Conservation (phyloP, 2,329 filamentous ascomycete species). For the Fusarium sp. region DNA sequence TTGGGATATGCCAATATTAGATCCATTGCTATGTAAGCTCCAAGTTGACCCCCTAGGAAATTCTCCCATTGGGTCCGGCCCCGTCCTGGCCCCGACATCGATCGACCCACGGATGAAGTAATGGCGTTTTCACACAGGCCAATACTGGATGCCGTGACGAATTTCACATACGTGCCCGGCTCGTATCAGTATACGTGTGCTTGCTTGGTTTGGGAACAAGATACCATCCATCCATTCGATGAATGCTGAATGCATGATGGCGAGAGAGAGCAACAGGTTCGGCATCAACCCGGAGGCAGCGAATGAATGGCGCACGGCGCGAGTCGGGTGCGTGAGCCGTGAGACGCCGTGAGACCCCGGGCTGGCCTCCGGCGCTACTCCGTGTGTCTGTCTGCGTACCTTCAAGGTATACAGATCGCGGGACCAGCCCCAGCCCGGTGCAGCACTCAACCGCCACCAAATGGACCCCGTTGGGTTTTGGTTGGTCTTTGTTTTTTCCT, state of each 20-base stretch:
- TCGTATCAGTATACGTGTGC: slow-evolving; percentile 8
- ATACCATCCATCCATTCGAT: background rate
- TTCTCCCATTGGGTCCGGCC: slow-evolving; percentile 33
- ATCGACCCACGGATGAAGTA: slow-evolving; percentile 25
- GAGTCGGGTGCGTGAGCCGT: slow-evolving; percentile 13
- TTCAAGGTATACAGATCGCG: slow-evolving; percentile 21
- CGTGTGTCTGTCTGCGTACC: slow-evolving; percentile 17
- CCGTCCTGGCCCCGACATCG: slow-evolving; percentile 25
- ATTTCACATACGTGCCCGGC: slow-evolving; percentile 11
- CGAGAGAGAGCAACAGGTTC: background rate
- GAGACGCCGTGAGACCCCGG: slow-evolving; percentile 20
- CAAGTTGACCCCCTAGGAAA: slow-evolving; percentile 13
- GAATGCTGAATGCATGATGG: slow-evolving; percentile 7
- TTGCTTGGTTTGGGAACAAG: background rate
- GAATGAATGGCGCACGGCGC: slow-evolving; percentile 3
- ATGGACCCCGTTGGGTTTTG: slow-evolving; percentile 35
- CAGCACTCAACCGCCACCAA: slow-evolving; percentile 37
- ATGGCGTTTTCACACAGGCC: slow-evolving; percentile 22
- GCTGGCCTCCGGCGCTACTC: slow-evolving; percentile 13
- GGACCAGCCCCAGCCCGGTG: slow-evolving; percentile 18
- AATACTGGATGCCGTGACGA: slow-evolving; percentile 19
- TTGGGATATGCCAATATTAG: slow-evolving; percentile 19
- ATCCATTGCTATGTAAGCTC: slow-evolving; percentile 18
- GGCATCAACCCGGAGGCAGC: background rate
- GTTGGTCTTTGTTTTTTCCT: slow-evolving; percentile 31